Percentiles rank a stretch among this genome's conserved stretches.
Evolutionary conservation across 192 early-diverging fungal genomes (phyloP).

Genomic region (Linnemannia zychae): DNA sequence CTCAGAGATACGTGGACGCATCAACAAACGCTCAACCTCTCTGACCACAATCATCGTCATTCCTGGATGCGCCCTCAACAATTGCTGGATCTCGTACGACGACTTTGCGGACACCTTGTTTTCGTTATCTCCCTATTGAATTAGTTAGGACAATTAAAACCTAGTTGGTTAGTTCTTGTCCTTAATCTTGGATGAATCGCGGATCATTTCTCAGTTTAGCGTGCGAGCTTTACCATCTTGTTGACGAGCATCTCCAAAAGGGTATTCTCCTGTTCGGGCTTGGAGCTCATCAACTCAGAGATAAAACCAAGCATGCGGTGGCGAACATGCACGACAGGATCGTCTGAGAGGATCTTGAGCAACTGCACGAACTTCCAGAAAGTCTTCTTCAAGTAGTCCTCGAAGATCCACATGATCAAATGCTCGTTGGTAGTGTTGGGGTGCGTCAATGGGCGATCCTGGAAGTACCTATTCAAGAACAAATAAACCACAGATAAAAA

Average conservation of each 20-base stretch:
- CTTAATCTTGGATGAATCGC: background rate
- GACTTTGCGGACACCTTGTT: constrained; percentile 90
- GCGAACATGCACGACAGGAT: constrained; percentile 87
- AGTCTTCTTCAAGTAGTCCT: constrained; percentile 91
- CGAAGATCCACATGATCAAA: constrained; percentile 93
- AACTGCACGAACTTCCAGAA: constrained; percentile 93
- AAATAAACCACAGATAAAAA: background rate
- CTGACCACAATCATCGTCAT: constrained; percentile 92
- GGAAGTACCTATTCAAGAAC: constrained; percentile 74
- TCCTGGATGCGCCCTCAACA: constrained; percentile 81
- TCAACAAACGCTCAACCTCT: constrained; percentile 89
- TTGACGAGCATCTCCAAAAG: constrained; percentile 92
- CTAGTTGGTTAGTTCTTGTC: background rate
- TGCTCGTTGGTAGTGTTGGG: constrained; percentile 74
- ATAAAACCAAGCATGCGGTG: constrained; percentile 85
- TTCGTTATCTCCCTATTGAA: constrained; percentile 83
- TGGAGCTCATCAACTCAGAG: constrained; percentile 80
- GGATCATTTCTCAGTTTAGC: background rate
- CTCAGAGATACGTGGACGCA: constrained; percentile 78
- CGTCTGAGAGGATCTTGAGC: constrained; percentile 91
- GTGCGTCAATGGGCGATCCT: constrained; percentile 85
- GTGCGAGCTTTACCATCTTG: constrained; percentile 77
- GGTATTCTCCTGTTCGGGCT: constrained; percentile 98
- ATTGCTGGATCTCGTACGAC: constrained; percentile 79
- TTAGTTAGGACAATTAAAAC: background rate